Evolutionary conservation across 208 protist species (phyloP).

Genomic region (Acanthamoeba royreba): DNA sequence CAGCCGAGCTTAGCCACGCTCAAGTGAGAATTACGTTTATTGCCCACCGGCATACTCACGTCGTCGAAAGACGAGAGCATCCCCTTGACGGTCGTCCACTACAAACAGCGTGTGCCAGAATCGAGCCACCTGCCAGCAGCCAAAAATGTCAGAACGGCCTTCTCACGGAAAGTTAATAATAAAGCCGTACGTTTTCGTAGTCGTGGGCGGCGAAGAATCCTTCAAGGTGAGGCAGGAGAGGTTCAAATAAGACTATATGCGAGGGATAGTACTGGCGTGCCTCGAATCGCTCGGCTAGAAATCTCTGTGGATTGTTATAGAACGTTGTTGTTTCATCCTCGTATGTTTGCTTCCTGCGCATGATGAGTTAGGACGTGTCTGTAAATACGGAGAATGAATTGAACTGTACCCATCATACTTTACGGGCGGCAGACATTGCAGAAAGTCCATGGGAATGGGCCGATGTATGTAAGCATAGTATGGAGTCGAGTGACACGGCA

Average conservation of each 20-base stretch:
- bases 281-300: neutral
- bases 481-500: constrained; percentile 73
- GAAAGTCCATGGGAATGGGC: constrained; percentile 45
- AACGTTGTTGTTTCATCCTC: neutral
- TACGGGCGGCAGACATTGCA: constrained; percentile 42
- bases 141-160: neutral
- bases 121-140: neutral
- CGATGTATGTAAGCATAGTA: constrained; percentile 67
- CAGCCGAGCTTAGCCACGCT: neutral
- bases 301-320: neutral
- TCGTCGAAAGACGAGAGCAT: neutral
- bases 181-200: neutral
- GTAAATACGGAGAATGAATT: neutral
- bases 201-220: neutral
- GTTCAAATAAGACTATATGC: neutral
- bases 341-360: neutral
- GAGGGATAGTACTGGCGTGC: neutral
- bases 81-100: neutral
- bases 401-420: neutral
- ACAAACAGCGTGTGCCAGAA: neutral
- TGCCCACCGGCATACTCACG: too few species aligned
- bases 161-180: neutral
- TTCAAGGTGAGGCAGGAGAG: neutral
- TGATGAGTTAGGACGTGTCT: too few species aligned
- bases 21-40: neutral